A percentile compares a stretch with the other conserved stretches of the same genome.
Evolutionary conservation across 1,284 basidiomycete genomes (phyloP).

Genomic region (Trichosporon sp.): DNA sequence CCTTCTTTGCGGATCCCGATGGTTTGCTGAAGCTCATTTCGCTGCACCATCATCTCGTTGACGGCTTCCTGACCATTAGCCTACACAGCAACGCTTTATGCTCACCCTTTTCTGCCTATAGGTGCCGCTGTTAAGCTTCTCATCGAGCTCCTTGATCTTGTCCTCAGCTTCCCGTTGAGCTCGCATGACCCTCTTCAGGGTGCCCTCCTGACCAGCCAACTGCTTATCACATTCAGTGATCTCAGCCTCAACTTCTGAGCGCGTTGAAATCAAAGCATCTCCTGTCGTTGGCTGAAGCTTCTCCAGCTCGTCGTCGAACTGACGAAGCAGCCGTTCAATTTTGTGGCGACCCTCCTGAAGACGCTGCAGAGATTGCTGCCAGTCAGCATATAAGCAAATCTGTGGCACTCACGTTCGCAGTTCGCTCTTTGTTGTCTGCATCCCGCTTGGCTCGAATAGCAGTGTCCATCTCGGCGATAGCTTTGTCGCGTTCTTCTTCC

Average conservation of each 20-base stretch:
- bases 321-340: neutral
- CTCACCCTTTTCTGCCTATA: slow-evolving; percentile 14
- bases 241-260: neutral
- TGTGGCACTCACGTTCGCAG: neutral
- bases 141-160: slow-evolving; percentile 64
- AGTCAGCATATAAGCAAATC: neutral
- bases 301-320: neutral
- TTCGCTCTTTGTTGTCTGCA: neutral
- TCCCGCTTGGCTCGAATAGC: neutral
- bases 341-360: neutral
- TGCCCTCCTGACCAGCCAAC: neutral
- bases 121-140: slow-evolving; percentile 66
- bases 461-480: neutral
- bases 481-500: neutral
- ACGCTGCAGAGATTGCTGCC: slow-evolving; percentile 10
- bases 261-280: slow-evolving; percentile 12
- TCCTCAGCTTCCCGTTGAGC: slow-evolving; percentile 7
- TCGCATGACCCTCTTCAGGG: neutral
- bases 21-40: neutral
- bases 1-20: neutral
- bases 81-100: neutral
- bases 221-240: slow-evolving; percentile 11
- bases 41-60: neutral
- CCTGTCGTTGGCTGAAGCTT: neutral
- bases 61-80: slow-evolving; percentile 17